Percentiles rank a stretch among this genome's conserved stretches.
These are phyloP conservation scores for Lentinula sp. DNA, from an alignment of 768 basidiomycete genomes.

Conservation along the genomic window DNA sequence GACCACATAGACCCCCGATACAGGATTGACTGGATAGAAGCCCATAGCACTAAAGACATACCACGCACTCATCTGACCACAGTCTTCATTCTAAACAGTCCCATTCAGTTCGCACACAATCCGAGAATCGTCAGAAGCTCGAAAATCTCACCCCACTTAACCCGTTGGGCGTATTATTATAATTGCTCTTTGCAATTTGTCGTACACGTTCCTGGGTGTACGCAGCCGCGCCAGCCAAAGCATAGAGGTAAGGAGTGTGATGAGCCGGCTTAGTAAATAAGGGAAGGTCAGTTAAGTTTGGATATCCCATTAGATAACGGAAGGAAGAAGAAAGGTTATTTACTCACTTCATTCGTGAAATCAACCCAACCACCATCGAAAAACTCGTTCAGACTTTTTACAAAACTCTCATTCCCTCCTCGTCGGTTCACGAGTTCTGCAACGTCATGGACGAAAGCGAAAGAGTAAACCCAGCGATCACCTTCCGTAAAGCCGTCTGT, in stretches of 20 bases:
- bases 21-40: constrained; percentile 82
- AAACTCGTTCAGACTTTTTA: constrained; percentile 58
- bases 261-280: constrained; percentile 57
- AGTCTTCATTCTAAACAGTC: constrained; percentile 68
- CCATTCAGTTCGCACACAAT: background rate
- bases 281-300: background rate
- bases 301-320: background rate
- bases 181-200: constrained; percentile 56
- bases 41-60: constrained; percentile 79
- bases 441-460: constrained; percentile 71
- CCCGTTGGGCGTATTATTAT: constrained; percentile 63
- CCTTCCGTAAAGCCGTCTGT: constrained; percentile 81
- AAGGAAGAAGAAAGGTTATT: background rate
- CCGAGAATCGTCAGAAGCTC: background rate
- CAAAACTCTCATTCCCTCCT: constrained; percentile 63
- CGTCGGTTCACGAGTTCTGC: constrained; percentile 53
- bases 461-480: constrained; percentile 71
- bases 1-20: constrained; percentile 67
- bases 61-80: constrained; percentile 90
- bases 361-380: constrained; percentile 66
- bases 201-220: constrained; percentile 70
- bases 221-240: constrained; percentile 63
- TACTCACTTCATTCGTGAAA: constrained; percentile 69
- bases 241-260: constrained; percentile 80
- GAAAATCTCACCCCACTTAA: constrained; percentile 55